Conservation (phyloP, 305 asterid genomes). For the Fraxinus floribunda region DNA sequence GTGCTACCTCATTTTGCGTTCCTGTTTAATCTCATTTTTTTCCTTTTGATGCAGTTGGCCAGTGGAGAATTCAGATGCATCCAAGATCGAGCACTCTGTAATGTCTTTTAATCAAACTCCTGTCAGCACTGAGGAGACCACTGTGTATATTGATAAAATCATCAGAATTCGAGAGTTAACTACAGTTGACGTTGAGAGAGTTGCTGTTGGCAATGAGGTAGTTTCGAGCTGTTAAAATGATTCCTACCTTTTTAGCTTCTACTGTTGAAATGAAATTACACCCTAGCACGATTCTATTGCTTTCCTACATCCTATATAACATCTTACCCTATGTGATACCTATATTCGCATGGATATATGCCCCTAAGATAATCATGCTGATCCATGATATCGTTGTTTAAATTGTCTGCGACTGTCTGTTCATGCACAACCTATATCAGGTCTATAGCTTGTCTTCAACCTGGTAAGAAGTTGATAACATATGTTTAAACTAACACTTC, state of each 20-base stretch:
- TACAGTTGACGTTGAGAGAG: slow-evolving; percentile 42
- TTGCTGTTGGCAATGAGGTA: slow-evolving; percentile 48
- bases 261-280: neutral
- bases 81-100: slow-evolving; percentile 33
- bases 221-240: neutral
- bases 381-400: neutral
- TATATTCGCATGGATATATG: slow-evolving; percentile 1
- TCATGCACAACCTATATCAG: neutral
- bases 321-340: slow-evolving; percentile 2
- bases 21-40: slow-evolving; percentile 7
- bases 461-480: slow-evolving; percentile 1
- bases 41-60: slow-evolving; percentile 38
- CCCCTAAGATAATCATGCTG: slow-evolving; percentile 8
- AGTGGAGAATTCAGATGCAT: slow-evolving; percentile 30
- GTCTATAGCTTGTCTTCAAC: neutral
- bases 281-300: slow-evolving; percentile 19
- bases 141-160: slow-evolving; percentile 65
- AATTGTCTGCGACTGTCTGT: neutral
- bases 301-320: neutral
- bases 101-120: slow-evolving; percentile 32
- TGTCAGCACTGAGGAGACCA: slow-evolving; percentile 48
- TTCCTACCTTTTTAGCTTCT: neutral
- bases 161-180: slow-evolving; percentile 67
- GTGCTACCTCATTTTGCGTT: neutral
- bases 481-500: neutral